Evolutionary conservation across 2,329 filamentous ascomycete species (phyloP).

Genomic region (Colletotrichum aenigma): DNA sequence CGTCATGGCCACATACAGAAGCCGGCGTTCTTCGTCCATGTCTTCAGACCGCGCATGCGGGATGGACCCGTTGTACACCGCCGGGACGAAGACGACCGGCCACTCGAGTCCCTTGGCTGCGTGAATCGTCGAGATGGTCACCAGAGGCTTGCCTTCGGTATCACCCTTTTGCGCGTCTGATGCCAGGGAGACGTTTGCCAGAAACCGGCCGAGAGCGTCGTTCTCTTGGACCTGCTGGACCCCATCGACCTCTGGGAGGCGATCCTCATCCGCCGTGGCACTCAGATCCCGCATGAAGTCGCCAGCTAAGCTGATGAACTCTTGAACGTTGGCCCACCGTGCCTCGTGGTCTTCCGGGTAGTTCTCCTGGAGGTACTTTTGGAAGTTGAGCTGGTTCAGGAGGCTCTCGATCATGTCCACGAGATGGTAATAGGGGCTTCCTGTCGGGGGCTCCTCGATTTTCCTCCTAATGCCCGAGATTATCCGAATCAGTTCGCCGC

Average conservation of each 20-base stretch:
- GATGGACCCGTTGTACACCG: slow-evolving; percentile 87
- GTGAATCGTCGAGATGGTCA: slow-evolving; percentile 96
- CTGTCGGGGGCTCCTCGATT: slow-evolving; percentile 30
- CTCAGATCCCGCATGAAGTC: slow-evolving; percentile 64
- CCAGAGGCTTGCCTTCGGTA: slow-evolving; percentile 61
- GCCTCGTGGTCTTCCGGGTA: slow-evolving; percentile 78
- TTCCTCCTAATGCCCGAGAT: slow-evolving; percentile 32
- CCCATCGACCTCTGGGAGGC: slow-evolving; percentile 71
- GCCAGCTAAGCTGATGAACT: slow-evolving; percentile 79
- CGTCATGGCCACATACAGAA: slow-evolving; percentile 97
- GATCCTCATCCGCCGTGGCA: slow-evolving; percentile 50
- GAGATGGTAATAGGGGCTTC: slow-evolving; percentile 38
- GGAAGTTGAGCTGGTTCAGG: slow-evolving; percentile 71
- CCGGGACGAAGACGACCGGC: slow-evolving; percentile 93
- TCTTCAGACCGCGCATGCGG: slow-evolving; percentile 89
- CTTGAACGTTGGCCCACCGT: slow-evolving; percentile 87
- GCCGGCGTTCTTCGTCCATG: slow-evolving; percentile 81
- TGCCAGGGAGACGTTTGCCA: slow-evolving; percentile 90
- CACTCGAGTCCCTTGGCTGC: slow-evolving; percentile 96
- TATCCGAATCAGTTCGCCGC: slow-evolving; percentile 52
- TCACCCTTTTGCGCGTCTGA: slow-evolving; percentile 70
- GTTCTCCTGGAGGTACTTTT: slow-evolving; percentile 73
- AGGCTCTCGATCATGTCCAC: slow-evolving; percentile 56
- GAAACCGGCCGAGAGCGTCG: slow-evolving; percentile 72
- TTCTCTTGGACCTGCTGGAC: slow-evolving; percentile 71